Conservation (phyloP, 192 early-diverging fungal species). For the Chytriomyces hyalinus region DNA sequence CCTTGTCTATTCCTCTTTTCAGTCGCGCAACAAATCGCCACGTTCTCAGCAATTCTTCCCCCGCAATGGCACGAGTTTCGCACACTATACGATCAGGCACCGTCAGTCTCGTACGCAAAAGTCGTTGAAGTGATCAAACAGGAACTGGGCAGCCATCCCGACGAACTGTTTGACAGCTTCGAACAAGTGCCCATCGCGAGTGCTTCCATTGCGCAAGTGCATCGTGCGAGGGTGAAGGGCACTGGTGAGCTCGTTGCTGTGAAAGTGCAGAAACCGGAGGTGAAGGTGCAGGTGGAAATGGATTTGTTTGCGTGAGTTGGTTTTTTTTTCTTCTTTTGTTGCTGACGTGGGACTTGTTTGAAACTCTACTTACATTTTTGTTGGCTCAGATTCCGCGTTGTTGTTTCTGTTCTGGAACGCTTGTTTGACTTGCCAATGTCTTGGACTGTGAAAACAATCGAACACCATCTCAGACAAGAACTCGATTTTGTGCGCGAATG, state of each 20-base stretch:
- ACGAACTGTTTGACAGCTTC: slow-evolving; percentile 73
- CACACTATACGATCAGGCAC: slow-evolving; percentile 81
- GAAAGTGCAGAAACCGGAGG: slow-evolving; percentile 93
- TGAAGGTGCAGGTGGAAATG: slow-evolving; percentile 80
- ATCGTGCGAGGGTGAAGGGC: slow-evolving; percentile 73
- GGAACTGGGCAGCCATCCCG: slow-evolving; percentile 60
- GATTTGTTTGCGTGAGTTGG: slow-evolving; percentile 73
- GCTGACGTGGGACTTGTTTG: background rate
- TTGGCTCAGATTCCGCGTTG: slow-evolving; percentile 38
- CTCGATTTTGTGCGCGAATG: slow-evolving; percentile 90
- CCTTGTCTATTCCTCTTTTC: slow-evolving; percentile 40
- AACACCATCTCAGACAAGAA: slow-evolving; percentile 76
- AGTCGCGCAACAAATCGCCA: slow-evolving; percentile 50
- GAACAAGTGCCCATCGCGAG: slow-evolving; percentile 73
- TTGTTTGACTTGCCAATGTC: slow-evolving; percentile 83
- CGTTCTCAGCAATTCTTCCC: slow-evolving; percentile 43
- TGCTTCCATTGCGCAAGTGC: slow-evolving; percentile 95
- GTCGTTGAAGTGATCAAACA: slow-evolving; percentile 71
- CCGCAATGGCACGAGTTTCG: slow-evolving; percentile 66
- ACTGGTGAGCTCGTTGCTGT: slow-evolving; percentile 75
- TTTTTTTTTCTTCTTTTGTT: background rate
- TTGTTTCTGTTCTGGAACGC: slow-evolving; percentile 69
- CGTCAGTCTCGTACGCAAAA: slow-evolving; percentile 65
- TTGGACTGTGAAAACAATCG: slow-evolving; percentile 78
- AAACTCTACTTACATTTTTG: background rate